These are phyloP conservation scores for Quillaja saponaria DNA, from an alignment of 306 rosid genomes.

Conservation along the genomic window DNA sequence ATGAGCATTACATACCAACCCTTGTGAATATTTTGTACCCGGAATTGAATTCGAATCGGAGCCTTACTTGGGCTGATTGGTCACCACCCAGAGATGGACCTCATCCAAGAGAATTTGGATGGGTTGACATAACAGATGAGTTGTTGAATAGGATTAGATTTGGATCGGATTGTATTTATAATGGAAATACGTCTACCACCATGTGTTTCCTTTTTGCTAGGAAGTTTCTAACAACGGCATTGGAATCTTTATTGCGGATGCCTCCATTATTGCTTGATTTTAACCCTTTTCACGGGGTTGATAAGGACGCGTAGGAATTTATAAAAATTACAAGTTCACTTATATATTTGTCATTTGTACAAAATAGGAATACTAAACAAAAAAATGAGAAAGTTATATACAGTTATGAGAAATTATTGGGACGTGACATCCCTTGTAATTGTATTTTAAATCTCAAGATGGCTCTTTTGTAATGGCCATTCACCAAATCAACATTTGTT, in stretches of 20 bases:
- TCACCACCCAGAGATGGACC: conserved; percentile 47
- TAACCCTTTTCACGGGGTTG: conserved; percentile 18
- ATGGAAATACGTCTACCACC: conserved; percentile 34
- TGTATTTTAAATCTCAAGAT: too few relatives aligned
- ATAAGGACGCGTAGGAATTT: too few relatives aligned
- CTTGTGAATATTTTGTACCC: conserved; percentile 29
- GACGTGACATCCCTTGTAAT: too few relatives aligned
- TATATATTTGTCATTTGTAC: too few relatives aligned
- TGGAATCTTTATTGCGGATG: conserved; percentile 44
- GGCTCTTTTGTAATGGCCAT: too few relatives aligned
- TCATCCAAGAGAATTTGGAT: conserved; percentile 39
- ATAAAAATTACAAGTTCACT: too few relatives aligned
- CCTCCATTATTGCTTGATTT: conserved; percentile 37
- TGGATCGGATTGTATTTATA: conserved; percentile 28
- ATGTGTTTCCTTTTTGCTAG: conserved; percentile 47
- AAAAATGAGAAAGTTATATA: too few relatives aligned
- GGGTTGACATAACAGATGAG: conserved; percentile 37
- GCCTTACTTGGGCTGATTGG: conserved; percentile 53
- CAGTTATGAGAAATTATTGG: too few relatives aligned
- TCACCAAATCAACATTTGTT: too few relatives aligned
- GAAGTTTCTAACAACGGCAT: conserved; percentile 37
- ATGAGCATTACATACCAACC: conserved; percentile 52
- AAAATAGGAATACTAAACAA: too few relatives aligned
- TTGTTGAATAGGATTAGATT: conserved; percentile 39
- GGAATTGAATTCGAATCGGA: conserved; percentile 28